Base-by-base conservation (phyloP, 306 rosid genomes). In the Begonia fuchsioides region DNA sequence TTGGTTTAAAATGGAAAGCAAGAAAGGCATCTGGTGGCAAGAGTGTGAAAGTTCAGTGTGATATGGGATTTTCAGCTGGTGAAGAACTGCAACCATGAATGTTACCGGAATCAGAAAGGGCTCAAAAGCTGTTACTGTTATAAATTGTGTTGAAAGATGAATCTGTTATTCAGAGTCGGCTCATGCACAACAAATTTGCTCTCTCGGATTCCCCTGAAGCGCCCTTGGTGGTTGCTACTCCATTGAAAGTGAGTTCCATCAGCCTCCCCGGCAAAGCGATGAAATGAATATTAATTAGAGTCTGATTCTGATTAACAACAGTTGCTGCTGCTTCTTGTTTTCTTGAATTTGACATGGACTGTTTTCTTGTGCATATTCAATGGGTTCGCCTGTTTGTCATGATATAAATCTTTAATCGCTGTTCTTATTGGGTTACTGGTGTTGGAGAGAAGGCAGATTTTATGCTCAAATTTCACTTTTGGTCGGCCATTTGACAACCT, bases 51-150 rank as follows among this genome's bases (percentile, higher is more conserved):
- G 68, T 87, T 87, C 57, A 83, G 96, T n/a, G 94, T 87, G 66
- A 80, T 87, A 69, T 87, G 96, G 96, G 93, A 87, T 65, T 83
- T 87, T 68, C 96, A 83, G 76, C 87, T 50, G 61, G 96, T 87
- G 58, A 87, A 80, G 69, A 83, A 80, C 72, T 80, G 72, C 67
- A 85, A 74, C 38, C 96, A 87, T 52, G 79, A 65, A 20, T 87
- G 96, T 56, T 83, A 87, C 68, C 46, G 79, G 61, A 87, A 78
- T 66, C 93, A 80, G 65, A 77, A 87, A 80, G 96, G 96, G n/a
- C 86, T 83, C 57, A 87, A 83, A 70, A 80, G 94, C 73, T 87
- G 96, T 62, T 87, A 87, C 68, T 87, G 94, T 54, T 83, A 87
- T 54, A 87, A 87, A 87, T 78, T 43, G 57, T 87, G 35, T 47